Base-by-base conservation (phyloP, 805 yeast species). In the Lachancea cidri region DNA sequence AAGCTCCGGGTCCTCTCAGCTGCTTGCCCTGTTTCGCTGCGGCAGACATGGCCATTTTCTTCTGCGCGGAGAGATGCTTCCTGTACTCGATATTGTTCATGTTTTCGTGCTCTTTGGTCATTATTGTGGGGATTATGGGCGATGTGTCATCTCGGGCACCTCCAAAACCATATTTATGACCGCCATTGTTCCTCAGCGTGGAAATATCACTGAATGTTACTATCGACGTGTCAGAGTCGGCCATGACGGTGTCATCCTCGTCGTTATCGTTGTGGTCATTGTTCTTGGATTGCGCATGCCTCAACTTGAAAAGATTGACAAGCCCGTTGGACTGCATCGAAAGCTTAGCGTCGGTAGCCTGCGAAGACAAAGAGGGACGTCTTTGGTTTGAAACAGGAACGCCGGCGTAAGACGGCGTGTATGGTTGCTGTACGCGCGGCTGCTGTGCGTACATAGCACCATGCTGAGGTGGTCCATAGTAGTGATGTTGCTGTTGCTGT, bases 51-150 rank as follows among this genome's bases (percentile, higher is more conserved):
- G 76, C 74, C 57, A 72, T 54, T 55, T 84, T 84, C 66, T 79
- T 82, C 55, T 78, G 81, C 4, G 76, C 78, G 36, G 81, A 79
- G 72, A 79, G 71, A 49, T 74, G 81, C 50, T 83, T 83, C 50
- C 94, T 68, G 57, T 84, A 84, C 47, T 81, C 81, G 5, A 77
- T 67, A 49, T 75, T 81, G 39, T 71, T 71, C 49, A 68, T 54
- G 36, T 63, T 66, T 17, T 47, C 40, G 24, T 46, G 45, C 19
- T 57, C 58, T 36, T 53, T 55, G 0, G 73, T 62, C 4, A 75
- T 67, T 3, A 84, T 41, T 0, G 87, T 83, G 5, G 94, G 94
- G 30, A 85, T 83, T 47, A 81, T 77, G 6, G 93, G 89, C 0
- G 86, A 72, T 0, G 89, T 72, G 47, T 81, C 86, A 41, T 67